Percentiles rank a stretch among this genome's conserved stretches.
Evolutionary conservation across 2,329 filamentous ascomycete genomes (phyloP).

Genomic region (Aspergillus spinulosporus): DNA sequence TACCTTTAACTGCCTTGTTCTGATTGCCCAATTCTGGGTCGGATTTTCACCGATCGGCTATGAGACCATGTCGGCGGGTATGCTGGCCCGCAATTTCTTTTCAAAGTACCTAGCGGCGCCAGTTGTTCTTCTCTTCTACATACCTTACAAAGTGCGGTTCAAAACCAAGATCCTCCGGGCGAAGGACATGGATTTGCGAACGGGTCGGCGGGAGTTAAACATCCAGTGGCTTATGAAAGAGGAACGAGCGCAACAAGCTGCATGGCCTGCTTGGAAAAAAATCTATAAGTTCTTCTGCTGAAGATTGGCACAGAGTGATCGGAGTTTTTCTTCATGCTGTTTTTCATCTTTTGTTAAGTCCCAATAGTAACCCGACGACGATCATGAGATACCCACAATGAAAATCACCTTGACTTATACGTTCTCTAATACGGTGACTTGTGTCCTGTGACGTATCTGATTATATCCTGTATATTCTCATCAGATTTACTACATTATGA

Average conservation of each 20-base stretch:
- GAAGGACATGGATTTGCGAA: slow-evolving; percentile 81
- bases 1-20: slow-evolving; percentile 70
- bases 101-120: slow-evolving; percentile 58
- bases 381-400: slow-evolving; percentile 6
- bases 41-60: slow-evolving; percentile 73
- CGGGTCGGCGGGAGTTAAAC: slow-evolving; percentile 82
- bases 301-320: background rate
- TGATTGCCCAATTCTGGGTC: slow-evolving; percentile 85
- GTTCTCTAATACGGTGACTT: background rate
- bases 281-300: slow-evolving; percentile 69
- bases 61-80: slow-evolving; percentile 42
- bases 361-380: slow-evolving; percentile 1
- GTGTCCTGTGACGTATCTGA: background rate
- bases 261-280: slow-evolving; percentile 76
- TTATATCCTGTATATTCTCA: background rate
- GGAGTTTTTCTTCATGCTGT: background rate
- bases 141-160: slow-evolving; percentile 74
- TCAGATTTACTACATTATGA: background rate
- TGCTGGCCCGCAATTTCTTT: slow-evolving; percentile 69
- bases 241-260: slow-evolving; percentile 70
- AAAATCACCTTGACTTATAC: background rate
- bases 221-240: slow-evolving; percentile 74
- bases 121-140: slow-evolving; percentile 61
- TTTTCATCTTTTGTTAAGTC: background rate
- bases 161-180: slow-evolving; percentile 66